phyloP scores from a whole-genome alignment of 352 stramenopile species.

The Aphanomyces stellatus region DNA sequence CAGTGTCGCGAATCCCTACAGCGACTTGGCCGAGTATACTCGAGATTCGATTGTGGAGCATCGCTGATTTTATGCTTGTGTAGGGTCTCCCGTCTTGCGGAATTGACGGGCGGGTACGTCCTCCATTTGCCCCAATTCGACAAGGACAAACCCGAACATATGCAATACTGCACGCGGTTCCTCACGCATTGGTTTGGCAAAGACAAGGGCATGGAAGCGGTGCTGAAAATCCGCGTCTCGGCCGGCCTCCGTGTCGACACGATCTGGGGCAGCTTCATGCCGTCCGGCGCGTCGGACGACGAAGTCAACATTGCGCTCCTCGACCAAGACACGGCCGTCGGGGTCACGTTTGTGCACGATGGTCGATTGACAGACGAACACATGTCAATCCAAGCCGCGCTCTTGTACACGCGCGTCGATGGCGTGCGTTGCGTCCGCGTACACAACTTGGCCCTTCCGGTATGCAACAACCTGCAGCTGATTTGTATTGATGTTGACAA shows the following conservation, averaged over 20 bases:
- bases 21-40: slow-evolving; percentile 52
- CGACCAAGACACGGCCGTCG: slow-evolving; percentile 74
- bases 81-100: slow-evolving; percentile 58
- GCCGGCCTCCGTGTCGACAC: slow-evolving; percentile 74
- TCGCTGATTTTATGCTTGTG: not conserved
- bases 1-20: slow-evolving; percentile 75
- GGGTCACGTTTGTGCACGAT: slow-evolving; percentile 84
- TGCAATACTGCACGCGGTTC: not conserved
- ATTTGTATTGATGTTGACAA: not conserved
- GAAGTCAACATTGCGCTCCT: slow-evolving; percentile 87
- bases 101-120: slow-evolving; percentile 78
- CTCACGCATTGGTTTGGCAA: slow-evolving; percentile 60
- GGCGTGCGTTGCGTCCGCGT: slow-evolving; percentile 84
- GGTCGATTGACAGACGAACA: slow-evolving; percentile 69
- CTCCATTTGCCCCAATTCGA: slow-evolving; percentile 83
- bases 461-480: slow-evolving; percentile 3
- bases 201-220: slow-evolving; percentile 75
- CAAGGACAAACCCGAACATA: slow-evolving; percentile 71
- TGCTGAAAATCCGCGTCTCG: slow-evolving; percentile 84
- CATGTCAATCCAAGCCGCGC: slow-evolving; percentile 79
- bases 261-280: slow-evolving; percentile 80
- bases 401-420: slow-evolving; percentile 83
- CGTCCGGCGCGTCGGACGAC: slow-evolving; percentile 48
- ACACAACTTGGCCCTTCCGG: slow-evolving; percentile 81
- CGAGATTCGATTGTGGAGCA: not conserved